Base-by-base conservation (phyloP, 495 filamentous ascomycete species). In the Talaromyces borbonicus region DNA sequence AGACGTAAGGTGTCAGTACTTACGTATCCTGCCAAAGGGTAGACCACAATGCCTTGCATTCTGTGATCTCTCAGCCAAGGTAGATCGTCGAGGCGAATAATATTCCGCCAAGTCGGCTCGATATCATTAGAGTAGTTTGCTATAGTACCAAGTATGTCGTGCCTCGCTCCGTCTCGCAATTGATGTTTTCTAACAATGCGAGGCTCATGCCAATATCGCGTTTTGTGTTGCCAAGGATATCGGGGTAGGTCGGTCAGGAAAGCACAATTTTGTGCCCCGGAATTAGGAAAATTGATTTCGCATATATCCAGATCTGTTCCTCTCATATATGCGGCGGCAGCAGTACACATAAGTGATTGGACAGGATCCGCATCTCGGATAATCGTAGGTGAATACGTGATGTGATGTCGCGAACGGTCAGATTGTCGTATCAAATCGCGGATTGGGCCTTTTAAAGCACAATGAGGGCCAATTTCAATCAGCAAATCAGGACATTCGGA, bases 61-160 rank as follows among this genome's bases (percentile, higher is more conserved):
- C 56, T 55, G 47, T 80, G 77, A 40, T 78, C 72, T 7, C 61
- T 53, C 19, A 76, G 50, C 72, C 77, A 80, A 0, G 73, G 72
- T 0, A 69, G 56, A 24, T 70, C 67, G 42, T 62, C 59, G 1
- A 70, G 52, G 7, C 68, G 66, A 5, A 77, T 24, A 19, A 74
- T 61, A 7, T 52, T 68, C 35, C 73, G 62, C 77, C 43, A 72
- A 20, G 64, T 57, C 0, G 71, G 73, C 46, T 62, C 59, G 9
- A 59, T 24, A 25, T 59, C 58, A 31, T 61, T 59, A 8, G 58
- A 59, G 29, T 61, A 61, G 11, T 53, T 52, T 8, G 53, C 55
- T 44, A 50, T 43, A 9, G 55, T 39, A 23, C 80, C 81, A 1
- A 84, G 60, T 0, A 83, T 56, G 51, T 80, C 75, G 26, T 73